phyloP scores from a whole-genome alignment of 371 early-diverging fungal species.

The Mortierella sp. region DNA sequence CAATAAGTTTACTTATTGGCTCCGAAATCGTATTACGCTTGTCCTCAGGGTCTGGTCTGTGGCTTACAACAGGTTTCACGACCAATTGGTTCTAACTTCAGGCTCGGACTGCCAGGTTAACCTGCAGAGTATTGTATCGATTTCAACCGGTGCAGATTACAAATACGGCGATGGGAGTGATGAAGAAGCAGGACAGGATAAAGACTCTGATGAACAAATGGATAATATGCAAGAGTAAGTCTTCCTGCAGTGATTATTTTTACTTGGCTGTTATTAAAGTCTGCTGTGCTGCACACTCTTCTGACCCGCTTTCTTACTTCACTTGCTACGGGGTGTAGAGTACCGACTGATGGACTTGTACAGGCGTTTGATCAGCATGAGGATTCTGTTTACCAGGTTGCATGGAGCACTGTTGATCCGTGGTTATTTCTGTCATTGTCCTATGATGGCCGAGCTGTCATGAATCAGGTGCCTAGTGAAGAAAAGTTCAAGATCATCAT shows the following conservation, averaged over 20 bases:
- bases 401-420: constrained; percentile 91
- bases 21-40: too few species aligned
- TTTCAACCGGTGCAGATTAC: constrained; percentile 79
- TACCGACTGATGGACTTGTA: constrained; percentile 84
- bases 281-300: too few species aligned
- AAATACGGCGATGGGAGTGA: constrained; percentile 51
- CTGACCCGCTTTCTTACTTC: too few species aligned
- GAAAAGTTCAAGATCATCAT: constrained; percentile 91
- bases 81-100: constrained; percentile 88
- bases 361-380: constrained; percentile 91
- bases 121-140: constrained; percentile 82
- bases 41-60: constrained; percentile 90
- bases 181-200: constrained; percentile 41
- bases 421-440: constrained; percentile 96
- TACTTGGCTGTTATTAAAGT: too few species aligned
- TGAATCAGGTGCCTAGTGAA: constrained; percentile 86
- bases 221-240: constrained; percentile 49
- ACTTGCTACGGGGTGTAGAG: too few species aligned
- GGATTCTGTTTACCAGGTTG: constrained; percentile 89
- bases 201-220: constrained; percentile 19
- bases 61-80: constrained; percentile 87
- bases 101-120: constrained; percentile 89
- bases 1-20: not conserved
- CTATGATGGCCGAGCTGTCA: constrained; percentile 90
- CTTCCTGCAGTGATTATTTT: too few species aligned